Percentiles rank a stretch among this genome's conserved stretches.
phyloP scores from a whole-genome alignment of 345 rosid species.

The Xanthoceras sorbifolium region DNA sequence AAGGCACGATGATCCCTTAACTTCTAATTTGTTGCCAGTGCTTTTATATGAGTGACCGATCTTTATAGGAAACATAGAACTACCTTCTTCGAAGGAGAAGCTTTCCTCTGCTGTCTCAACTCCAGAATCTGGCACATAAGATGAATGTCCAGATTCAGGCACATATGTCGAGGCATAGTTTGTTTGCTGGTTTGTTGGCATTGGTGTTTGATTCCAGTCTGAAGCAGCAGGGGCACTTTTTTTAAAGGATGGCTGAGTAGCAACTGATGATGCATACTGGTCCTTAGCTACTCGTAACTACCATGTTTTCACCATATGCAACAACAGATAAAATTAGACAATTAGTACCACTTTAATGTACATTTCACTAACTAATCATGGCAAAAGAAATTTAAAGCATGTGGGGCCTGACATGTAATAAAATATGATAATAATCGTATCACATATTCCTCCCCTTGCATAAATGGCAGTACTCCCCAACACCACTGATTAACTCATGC shows the following conservation, averaged over 20 bases:
- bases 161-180: constrained; percentile 40
- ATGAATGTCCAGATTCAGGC: constrained; percentile 53
- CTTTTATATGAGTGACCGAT: constrained; percentile 5
- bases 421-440: not conserved
- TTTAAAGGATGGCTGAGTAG: constrained; percentile 53
- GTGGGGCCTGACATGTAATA: not conserved
- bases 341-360: constrained; percentile 1
- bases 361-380: constrained; percentile 3
- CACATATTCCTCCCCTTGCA: not conserved
- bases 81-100: constrained; percentile 61
- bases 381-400: not conserved
- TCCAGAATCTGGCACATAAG: constrained; percentile 48
- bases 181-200: constrained; percentile 56
- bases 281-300: constrained; percentile 76
- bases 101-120: constrained; percentile 51
- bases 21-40: not conserved
- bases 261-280: constrained; percentile 44
- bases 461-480: not conserved
- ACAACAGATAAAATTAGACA: constrained; percentile 17
- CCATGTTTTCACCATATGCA: constrained; percentile 19
- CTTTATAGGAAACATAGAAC: not conserved
- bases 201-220: constrained; percentile 59
- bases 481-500: not conserved
- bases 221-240: constrained; percentile 48
- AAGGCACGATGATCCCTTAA: constrained; percentile 1